Evolutionary conservation across 495 filamentous ascomycete species (phyloP).

Genomic region (Podospora pseudocomata): DNA sequence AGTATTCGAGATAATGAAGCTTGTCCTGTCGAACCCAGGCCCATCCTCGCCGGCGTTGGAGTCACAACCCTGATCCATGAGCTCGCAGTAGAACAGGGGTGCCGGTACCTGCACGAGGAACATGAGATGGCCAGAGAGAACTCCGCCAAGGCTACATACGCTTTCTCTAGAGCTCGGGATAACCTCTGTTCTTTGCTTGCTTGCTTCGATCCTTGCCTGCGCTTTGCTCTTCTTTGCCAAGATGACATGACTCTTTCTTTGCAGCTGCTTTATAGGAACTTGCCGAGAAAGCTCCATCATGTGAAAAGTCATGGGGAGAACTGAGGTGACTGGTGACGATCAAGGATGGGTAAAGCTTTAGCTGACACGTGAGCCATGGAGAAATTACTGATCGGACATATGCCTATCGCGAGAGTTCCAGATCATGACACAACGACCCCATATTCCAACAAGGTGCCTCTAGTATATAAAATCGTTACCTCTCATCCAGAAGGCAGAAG

Average conservation of each 20-base stretch:
- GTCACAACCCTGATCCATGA: not conserved
- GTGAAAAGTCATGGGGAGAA: not conserved
- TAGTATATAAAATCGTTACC: not conserved
- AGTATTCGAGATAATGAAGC: not conserved
- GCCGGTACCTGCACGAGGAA: not conserved
- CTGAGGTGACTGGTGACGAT: not conserved
- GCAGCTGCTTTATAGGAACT: not conserved
- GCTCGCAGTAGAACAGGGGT: not conserved
- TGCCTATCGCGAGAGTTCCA: too few species aligned
- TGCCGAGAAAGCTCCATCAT: not conserved
- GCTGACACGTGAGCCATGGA: not conserved
- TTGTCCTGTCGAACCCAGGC: not conserved
- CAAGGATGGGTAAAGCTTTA: not conserved
- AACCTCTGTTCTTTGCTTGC: not conserved
- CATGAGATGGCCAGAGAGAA: not conserved
- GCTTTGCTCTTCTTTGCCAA: not conserved
- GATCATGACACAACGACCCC: not conserved
- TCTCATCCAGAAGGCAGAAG: too few species aligned
- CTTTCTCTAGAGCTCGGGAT: not conserved
- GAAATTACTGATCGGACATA: not conserved
- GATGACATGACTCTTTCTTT: not conserved
- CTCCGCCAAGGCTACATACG: not conserved
- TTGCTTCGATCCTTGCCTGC: not conserved
- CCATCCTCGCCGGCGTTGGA: not conserved
- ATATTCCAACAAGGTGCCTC: not conserved